Base-by-base conservation (phyloP, 2,329 filamentous ascomycete species). In the Tolypocladium endophyticum region DNA sequence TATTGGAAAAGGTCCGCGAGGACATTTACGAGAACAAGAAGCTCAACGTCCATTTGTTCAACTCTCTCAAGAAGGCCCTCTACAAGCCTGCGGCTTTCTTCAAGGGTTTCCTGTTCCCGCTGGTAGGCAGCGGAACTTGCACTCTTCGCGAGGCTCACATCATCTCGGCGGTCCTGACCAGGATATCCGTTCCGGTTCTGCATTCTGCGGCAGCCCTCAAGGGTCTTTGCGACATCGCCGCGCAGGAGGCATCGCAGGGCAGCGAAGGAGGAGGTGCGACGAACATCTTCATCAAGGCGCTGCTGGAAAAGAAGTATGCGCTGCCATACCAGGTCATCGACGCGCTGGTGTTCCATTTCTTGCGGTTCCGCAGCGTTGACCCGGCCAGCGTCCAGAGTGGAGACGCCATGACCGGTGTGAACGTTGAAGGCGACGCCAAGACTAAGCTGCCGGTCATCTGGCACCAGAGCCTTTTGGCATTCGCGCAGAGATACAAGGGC, bases 41-140 rank as follows among this genome's bases (percentile, higher is more conserved):
- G 73, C 81, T 99, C 60, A 97, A 97, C 69, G 88, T 97, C 0
- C 94, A 99, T 72, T 80, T 97, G 9, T 99, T 97, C 82, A 93
- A 95, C 68, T 70, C 91, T 0, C 79, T 99, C 60, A 97, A 97
- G 76, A 96, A 96, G 72, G 86, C 85, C 9, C 81, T 97, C 18
- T 97, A 96, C 79, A 96, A 96, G 73, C 94, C 94, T 8, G 88
- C 90, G 0, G 92, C 92, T 23, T 99, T 96, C 76, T 99, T 99
- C 83, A 96, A 97, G 73, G 94, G 92, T 4, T 86, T 99, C 66
- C 80, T 99, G 20, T 97, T 97, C 71, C 94, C 94, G 0, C 82
- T 99, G 23, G 87, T 96, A 12, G 84, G 84, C 11, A 89, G 87
- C 57, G 90, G 91, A 35, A 91, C 87, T n/a, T 97, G 92, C 76